phyloP scores from a whole-genome alignment of 2,329 filamentous ascomycete species.

The Colletotrichum endophyticum region DNA sequence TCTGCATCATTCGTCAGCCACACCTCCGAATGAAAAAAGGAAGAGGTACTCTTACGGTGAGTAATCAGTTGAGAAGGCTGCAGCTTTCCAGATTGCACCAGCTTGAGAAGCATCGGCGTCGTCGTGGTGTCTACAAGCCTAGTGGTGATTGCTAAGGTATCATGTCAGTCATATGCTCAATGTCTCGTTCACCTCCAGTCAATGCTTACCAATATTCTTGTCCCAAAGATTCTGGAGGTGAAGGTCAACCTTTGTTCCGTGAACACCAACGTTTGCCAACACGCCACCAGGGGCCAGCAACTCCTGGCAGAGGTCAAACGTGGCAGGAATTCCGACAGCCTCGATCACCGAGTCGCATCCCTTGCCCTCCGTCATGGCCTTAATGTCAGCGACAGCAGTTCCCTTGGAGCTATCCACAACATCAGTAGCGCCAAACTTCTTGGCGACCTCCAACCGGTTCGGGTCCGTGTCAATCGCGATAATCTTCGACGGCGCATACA shows the following conservation, averaged over 20 bases:
- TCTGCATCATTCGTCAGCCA: constrained; percentile 23
- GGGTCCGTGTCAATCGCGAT: constrained; percentile 58
- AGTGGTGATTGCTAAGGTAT: constrained; percentile 46
- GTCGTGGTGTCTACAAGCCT: constrained; percentile 51
- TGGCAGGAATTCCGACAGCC: constrained; percentile 58
- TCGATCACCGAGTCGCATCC: constrained; percentile 64
- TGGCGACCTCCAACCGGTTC: constrained; percentile 50
- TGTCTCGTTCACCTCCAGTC: background rate
- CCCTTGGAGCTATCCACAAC: constrained; percentile 42
- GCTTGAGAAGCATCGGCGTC: constrained; percentile 53
- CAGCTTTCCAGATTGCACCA: constrained; percentile 45
- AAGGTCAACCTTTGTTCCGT: constrained; percentile 56
- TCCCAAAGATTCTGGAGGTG: constrained; percentile 60
- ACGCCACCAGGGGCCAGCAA: constrained; percentile 57
- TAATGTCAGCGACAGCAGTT: constrained; percentile 41
- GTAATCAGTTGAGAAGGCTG: constrained; percentile 48
- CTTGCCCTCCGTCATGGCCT: constrained; percentile 50
- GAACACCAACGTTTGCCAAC: constrained; percentile 64
- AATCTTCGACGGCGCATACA: constrained; percentile 57
- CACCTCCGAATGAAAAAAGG: fast-evolving
- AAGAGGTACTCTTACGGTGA: constrained; percentile 36
- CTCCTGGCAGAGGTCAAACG: constrained; percentile 58
- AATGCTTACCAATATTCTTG: constrained; percentile 52
- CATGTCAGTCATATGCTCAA: background rate
- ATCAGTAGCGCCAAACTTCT: constrained; percentile 51